Conservation (phyloP, 495 filamentous ascomycete species). For the Trichoderma asperelloides region DNA sequence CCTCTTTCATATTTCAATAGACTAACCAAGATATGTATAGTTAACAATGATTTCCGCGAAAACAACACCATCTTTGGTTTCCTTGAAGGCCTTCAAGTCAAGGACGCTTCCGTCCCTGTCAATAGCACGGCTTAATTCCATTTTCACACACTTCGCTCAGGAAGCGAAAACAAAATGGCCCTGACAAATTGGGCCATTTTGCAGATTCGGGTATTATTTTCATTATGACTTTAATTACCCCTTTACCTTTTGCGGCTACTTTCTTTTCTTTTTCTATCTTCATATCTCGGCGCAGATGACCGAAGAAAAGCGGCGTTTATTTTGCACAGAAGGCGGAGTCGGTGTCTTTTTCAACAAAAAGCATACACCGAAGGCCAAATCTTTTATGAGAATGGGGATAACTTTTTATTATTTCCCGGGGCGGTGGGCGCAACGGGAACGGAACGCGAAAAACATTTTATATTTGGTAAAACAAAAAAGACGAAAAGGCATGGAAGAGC, state of each 20-base stretch:
- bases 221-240: not conserved
- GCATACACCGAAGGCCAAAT: conserved; percentile 1
- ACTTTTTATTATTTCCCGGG: not conserved
- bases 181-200: not conserved
- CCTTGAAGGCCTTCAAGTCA: conserved; percentile 68
- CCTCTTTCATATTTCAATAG: not conserved
- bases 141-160: not conserved
- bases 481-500: not conserved
- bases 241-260: not conserved
- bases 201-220: not conserved
- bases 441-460: not conserved
- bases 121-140: conserved; percentile 9
- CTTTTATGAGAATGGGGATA: not conserved
- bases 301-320: not conserved
- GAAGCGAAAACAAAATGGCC: not conserved
- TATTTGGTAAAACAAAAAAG: not conserved
- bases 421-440: conserved; percentile 6
- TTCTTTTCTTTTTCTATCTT: not conserved
- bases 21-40: conserved; percentile 31
- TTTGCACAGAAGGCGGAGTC: not conserved
- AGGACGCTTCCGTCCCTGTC: conserved; percentile 47
- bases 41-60: conserved; percentile 93
- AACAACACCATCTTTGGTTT: conserved; percentile 68
- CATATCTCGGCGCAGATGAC: not conserved
- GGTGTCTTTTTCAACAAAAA: conserved; percentile 15